Base-by-base conservation (phyloP, 139 green algal genomes). In the Axilococcus clingmanii region DNA sequence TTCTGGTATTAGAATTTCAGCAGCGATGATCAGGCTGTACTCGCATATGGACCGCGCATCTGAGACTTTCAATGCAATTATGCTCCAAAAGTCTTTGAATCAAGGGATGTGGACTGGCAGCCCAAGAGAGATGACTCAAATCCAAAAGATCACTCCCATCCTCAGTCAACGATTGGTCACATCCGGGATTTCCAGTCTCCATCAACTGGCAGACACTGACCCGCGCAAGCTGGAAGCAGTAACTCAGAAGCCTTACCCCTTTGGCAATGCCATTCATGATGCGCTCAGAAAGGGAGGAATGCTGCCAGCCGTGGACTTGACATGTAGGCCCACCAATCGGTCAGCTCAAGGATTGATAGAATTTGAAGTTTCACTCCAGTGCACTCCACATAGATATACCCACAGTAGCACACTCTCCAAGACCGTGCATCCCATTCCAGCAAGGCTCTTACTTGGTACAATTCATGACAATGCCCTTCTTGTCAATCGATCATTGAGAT, bases 401-500 rank as follows among this genome's bases (percentile, higher is more conserved):
- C n/a, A n/a, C n/a, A n/a, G n/a, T n/a, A n/a, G n/a, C n/a, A n/a
- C n/a, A n/a, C n/a, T n/a, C n/a, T n/a, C n/a, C n/a, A n/a, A n/a
- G n/a, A n/a, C n/a, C n/a, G n/a, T n/a, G n/a, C n/a, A 12, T 9
- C 41, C 9, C 9, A 23, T 9, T 32, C 27, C 41, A 19, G 73
- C 57, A 1, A 44, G 58, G n/a, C 65, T 91, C 55, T 48, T 89
- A 24, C 65, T 76, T 8, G 78, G 82, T 47, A 77, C 65, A 47
- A 31, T 66, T 5, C 57, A 75, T 31, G 65, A 77, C 27, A 79
- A 93, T 63, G 41, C 52, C 12, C 62, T 93, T 56, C 63, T 93
- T 41, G 29, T 80, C 6, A 50, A 53, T 31, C 60, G 76, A 38
- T 11, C 24, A 15, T 36, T 89, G n/a, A n/a, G n/a, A n/a, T n/a